A percentile compares a stretch with the other conserved stretches of the same genome.
Evolutionary conservation across 257 asterid genomes (phyloP).

Genomic region (Vinca minor): DNA sequence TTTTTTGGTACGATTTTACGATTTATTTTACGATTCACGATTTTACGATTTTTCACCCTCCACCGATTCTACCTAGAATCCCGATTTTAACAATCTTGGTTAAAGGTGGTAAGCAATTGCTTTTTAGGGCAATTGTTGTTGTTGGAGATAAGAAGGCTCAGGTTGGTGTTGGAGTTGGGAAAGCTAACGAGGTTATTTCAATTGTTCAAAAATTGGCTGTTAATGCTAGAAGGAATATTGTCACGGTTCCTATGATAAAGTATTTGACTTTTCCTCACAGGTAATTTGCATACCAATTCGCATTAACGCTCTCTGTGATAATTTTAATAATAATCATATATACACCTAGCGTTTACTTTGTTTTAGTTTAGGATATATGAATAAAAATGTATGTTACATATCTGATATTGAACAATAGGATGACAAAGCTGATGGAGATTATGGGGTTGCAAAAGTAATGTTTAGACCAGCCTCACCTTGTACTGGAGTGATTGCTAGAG

Average conservation of each 20-base stretch:
- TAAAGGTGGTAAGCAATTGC: constrained; percentile 92
- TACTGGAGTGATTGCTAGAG: constrained; percentile 96
- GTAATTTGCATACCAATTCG: constrained; percentile 33
- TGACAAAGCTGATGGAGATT: constrained; percentile 65
- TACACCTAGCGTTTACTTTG: too few relatives aligned
- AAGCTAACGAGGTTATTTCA: constrained; percentile 70
- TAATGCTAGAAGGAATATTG: constrained; percentile 75
- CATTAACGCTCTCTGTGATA: too few relatives aligned
- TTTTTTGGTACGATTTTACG: too few relatives aligned
- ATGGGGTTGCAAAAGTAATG: constrained; percentile 96
- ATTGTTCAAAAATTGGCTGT: constrained; percentile 85
- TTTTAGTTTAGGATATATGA: too few relatives aligned
- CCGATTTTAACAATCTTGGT: too few relatives aligned
- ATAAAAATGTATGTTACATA: neutral
- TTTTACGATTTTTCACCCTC: too few relatives aligned
- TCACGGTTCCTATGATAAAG: constrained; percentile 78
- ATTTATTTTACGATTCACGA: too few relatives aligned
- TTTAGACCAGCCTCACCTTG: constrained; percentile 95
- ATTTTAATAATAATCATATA: too few relatives aligned
- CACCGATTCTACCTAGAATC: too few relatives aligned
- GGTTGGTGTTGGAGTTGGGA: constrained; percentile 93
- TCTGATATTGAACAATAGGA: neutral
- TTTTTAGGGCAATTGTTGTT: constrained; percentile 75
- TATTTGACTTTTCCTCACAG: constrained; percentile 92
- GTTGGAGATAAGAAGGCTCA: constrained; percentile 87